phyloP scores from a whole-genome alignment of 371 early-diverging fungal species.

The Circinella umbellata region DNA sequence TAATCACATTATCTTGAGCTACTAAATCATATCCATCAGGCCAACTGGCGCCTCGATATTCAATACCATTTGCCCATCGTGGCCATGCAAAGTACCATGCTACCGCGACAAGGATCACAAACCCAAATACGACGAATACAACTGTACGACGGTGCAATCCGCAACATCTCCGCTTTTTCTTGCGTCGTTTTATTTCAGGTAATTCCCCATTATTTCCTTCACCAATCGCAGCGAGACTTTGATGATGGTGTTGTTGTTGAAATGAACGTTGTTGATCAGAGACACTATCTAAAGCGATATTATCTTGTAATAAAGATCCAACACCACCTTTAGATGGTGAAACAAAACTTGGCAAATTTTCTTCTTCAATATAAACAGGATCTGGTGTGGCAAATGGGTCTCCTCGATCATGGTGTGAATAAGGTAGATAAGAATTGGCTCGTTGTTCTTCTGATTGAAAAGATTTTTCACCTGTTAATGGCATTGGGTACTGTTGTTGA shows the following conservation, averaged over 20 bases:
- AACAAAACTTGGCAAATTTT: conserved; percentile 37
- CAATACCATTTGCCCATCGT: conserved; percentile 29
- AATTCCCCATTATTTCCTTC: not conserved
- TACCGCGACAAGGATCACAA: conserved; percentile 31
- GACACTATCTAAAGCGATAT: conserved; percentile 49
- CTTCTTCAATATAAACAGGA: conserved; percentile 44
- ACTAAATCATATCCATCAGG: not conserved
- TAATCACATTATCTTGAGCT: not conserved
- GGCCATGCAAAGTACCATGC: conserved; percentile 56
- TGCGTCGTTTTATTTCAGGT: not conserved
- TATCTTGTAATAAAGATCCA: conserved; percentile 45
- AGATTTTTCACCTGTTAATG: conserved; percentile 6
- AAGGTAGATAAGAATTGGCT: conserved; percentile 51
- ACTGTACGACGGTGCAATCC: conserved; percentile 30
- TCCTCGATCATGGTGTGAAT: conserved; percentile 43
- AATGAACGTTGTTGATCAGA: conserved; percentile 20
- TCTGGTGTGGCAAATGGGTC: conserved; percentile 30
- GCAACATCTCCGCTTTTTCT: conserved; percentile 30
- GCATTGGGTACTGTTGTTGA: conserved; percentile 12
- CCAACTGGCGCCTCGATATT: conserved; percentile 21
- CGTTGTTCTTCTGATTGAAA: conserved; percentile 18
- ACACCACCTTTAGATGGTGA: conserved; percentile 30
- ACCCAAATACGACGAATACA: conserved; percentile 33
- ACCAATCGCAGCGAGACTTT: conserved; percentile 2
- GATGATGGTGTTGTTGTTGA: conserved; percentile 3